These are phyloP conservation scores for Cyclotella cryptica DNA, from an alignment of 108 stramenopile genomes.

Conservation along the genomic window DNA sequence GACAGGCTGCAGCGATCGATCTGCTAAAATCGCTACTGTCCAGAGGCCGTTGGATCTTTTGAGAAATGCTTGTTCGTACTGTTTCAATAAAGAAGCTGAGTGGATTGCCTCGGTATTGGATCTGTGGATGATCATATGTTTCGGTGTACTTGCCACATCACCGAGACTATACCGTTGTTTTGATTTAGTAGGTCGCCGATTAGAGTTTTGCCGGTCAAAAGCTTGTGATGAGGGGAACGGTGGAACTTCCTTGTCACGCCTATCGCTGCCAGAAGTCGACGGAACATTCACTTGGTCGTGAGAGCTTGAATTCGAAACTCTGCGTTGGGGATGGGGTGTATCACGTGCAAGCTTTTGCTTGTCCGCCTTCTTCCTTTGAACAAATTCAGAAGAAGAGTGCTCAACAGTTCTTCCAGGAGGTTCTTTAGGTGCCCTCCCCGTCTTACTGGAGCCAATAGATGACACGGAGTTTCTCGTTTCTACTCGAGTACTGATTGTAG, in stretches of 20 bases:
- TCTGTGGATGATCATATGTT: conserved; percentile 25
- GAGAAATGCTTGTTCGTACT: conserved; percentile 23
- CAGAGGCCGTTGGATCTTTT: conserved; percentile 29
- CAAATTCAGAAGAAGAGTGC: no score
- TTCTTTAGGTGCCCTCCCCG: no score
- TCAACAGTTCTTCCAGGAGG: no score
- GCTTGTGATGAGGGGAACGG: not conserved
- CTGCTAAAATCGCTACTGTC: conserved; percentile 3
- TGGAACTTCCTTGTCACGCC: no score
- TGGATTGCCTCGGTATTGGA: conserved; percentile 18
- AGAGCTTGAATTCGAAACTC: no score
- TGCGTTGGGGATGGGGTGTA: no score
- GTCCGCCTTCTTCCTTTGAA: no score
- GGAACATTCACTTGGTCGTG: no score
- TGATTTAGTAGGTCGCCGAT: not conserved
- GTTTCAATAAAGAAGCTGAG: conserved; percentile 14
- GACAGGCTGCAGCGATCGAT: conserved; percentile 18
- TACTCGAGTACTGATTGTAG: not conserved
- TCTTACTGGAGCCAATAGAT: not conserved
- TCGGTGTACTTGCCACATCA: conserved; percentile 22
- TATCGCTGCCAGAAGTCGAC: no score
- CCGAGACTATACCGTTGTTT: conserved; percentile 22
- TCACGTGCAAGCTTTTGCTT: no score
- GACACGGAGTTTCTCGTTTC: not conserved
- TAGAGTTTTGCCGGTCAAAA: not conserved